A percentile compares a stretch with the other conserved stretches of the same genome.
Conservation (phyloP, 2,329 filamentous ascomycete species). For the Alternaria hordeiaustralica region DNA sequence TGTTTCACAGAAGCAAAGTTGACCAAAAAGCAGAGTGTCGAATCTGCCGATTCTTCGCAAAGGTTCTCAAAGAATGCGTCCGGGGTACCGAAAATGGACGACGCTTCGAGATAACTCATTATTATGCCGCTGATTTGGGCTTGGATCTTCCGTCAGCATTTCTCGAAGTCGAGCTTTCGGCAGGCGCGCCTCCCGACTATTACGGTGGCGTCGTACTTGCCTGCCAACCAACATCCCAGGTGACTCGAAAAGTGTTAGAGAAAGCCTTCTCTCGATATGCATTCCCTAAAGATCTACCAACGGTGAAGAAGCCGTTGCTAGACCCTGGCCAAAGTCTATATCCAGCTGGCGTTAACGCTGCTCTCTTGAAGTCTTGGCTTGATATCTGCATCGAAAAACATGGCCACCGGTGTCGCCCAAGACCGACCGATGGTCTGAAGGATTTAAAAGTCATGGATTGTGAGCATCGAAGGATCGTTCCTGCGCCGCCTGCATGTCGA, state of each 20-base stretch:
- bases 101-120: not conserved
- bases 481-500: not conserved
- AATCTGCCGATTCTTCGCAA: not conserved
- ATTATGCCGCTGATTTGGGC: not conserved
- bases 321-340: not conserved
- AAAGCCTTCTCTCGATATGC: not conserved
- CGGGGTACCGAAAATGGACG: not conserved
- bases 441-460: not conserved
- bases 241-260: not conserved
- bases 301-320: not conserved
- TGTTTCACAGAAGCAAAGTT: not conserved
- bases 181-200: too few species aligned
- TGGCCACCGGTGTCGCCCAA: not conserved
- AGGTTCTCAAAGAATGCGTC: not conserved
- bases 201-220: not conserved
- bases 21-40: not conserved
- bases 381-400: not conserved
- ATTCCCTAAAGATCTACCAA: not conserved
- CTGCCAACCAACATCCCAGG: not conserved
- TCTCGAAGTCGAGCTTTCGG: not conserved
- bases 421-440: not conserved
- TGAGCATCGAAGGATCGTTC: not conserved
- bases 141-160: not conserved
- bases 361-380: not conserved
- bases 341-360: not conserved